Percentiles rank a stretch among this genome's conserved stretches.
Evolutionary conservation across 495 filamentous ascomycete species (phyloP).

Genomic region (Penicillium samsonianum): DNA sequence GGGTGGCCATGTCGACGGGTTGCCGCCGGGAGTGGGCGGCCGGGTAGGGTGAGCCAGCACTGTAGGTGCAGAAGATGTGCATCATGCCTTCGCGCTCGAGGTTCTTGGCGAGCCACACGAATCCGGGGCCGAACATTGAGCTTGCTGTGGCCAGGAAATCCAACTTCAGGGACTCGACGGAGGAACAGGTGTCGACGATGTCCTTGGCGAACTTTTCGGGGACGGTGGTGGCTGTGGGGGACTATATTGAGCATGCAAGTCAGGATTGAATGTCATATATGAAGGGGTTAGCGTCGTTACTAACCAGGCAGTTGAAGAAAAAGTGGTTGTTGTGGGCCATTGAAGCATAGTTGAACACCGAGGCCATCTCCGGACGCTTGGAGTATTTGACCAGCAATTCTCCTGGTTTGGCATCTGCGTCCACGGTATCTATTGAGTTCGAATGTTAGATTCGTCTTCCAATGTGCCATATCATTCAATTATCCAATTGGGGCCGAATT

Average conservation of each 20-base stretch:
- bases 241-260: slow-evolving; percentile 30
- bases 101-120: slow-evolving; percentile 85
- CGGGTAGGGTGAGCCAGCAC: slow-evolving; percentile 85
- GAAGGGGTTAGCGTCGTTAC: slow-evolving; percentile 12
- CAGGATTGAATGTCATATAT: background rate
- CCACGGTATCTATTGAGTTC: slow-evolving; percentile 50
- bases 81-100: slow-evolving; percentile 52
- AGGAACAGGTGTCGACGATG: slow-evolving; percentile 71
- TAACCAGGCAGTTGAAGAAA: slow-evolving; percentile 76
- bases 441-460: background rate
- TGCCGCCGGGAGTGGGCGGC: slow-evolving; percentile 82
- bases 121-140: slow-evolving; percentile 95
- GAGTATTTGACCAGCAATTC: slow-evolving; percentile 74
- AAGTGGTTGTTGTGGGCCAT: slow-evolving; percentile 97
- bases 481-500: background rate
- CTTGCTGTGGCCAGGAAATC: slow-evolving; percentile 80
- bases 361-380: slow-evolving; percentile 71
- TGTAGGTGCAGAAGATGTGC: slow-evolving; percentile 84
- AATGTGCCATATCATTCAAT: background rate
- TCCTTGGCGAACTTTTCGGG: slow-evolving; percentile 47
- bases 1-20: slow-evolving; percentile 76
- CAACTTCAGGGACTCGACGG: slow-evolving; percentile 72
- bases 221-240: slow-evolving; percentile 51
- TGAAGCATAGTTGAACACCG: slow-evolving; percentile 90
- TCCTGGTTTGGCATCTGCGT: slow-evolving; percentile 58